Conservation (phyloP, 352 stramenopile genomes). For the Phytopythium aichiense region DNA sequence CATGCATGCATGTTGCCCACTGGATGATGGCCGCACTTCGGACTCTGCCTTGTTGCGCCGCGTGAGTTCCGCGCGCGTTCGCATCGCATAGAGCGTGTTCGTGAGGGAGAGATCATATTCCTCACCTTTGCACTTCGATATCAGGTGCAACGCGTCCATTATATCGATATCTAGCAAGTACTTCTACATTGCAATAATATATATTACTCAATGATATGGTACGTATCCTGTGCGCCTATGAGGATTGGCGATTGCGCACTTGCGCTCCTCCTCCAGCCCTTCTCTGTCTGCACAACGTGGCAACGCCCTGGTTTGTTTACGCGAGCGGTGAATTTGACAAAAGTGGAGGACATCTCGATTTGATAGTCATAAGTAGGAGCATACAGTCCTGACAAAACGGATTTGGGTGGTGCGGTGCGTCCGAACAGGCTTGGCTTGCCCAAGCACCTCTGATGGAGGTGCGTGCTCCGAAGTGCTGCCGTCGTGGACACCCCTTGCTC, state of each 20-base stretch:
- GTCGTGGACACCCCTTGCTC: too few relatives aligned
- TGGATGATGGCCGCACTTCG: background rate
- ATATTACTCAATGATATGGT: background rate
- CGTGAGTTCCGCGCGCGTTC: background rate
- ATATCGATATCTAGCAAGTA: background rate
- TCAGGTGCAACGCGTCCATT: background rate
- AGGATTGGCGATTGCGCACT: background rate
- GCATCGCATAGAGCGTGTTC: background rate
- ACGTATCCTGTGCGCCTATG: background rate
- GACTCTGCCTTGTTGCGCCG: background rate
- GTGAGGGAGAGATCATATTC: background rate
- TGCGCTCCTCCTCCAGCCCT: background rate
- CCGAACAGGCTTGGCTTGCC: too few relatives aligned
- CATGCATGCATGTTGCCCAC: too few relatives aligned
- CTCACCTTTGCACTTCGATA: background rate
- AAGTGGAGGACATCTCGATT: too few relatives aligned
- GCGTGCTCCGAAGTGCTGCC: too few relatives aligned
- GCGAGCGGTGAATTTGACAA: background rate
- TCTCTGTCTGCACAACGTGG: background rate
- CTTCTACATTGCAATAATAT: too few relatives aligned
- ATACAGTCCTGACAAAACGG: too few relatives aligned
- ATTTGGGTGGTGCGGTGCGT: too few relatives aligned
- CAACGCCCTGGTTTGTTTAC: background rate
- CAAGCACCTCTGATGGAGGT: too few relatives aligned
- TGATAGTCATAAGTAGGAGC: too few relatives aligned